Conservation (phyloP, 2,329 filamentous ascomycete species). For the Camptophora hylomeconis region DNA sequence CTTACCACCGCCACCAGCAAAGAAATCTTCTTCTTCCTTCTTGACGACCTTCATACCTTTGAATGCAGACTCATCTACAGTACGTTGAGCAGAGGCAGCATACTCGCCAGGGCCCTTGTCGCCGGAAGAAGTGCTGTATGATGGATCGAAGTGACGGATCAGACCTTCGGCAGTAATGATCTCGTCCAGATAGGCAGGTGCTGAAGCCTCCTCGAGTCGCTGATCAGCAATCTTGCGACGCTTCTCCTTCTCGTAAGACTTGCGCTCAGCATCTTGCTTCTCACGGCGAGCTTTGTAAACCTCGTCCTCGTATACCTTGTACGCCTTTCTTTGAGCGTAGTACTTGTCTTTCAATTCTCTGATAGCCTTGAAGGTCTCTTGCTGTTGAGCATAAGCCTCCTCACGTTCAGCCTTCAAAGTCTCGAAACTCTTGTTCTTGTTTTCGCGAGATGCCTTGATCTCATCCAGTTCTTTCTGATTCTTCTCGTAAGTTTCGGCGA, state of each 20-base stretch:
- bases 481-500: slow-evolving; percentile 73
- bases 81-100: slow-evolving; percentile 66
- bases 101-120: slow-evolving; percentile 37
- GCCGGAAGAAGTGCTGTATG: slow-evolving; percentile 52
- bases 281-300: slow-evolving; percentile 63
- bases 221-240: slow-evolving; percentile 41
- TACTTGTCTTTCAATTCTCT: slow-evolving; percentile 84
- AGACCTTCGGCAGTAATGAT: slow-evolving; percentile 79
- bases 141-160: slow-evolving; percentile 82
- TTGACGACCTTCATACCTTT: slow-evolving; percentile 74
- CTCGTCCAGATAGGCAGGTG: slow-evolving; percentile 83
- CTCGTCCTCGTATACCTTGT: slow-evolving; percentile 70
- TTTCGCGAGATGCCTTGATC: slow-evolving; percentile 86
- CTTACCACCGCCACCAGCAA: slow-evolving; percentile 56
- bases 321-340: slow-evolving; percentile 71
- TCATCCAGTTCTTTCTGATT: slow-evolving; percentile 78
- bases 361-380: slow-evolving; percentile 70
- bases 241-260: slow-evolving; percentile 35
- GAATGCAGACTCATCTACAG: slow-evolving; percentile 67
- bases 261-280: slow-evolving; percentile 68
- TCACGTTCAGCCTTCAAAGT: slow-evolving; percentile 72
- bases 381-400: slow-evolving; percentile 71
- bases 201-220: slow-evolving; percentile 39
- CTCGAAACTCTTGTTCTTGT: slow-evolving; percentile 78
- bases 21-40: slow-evolving; percentile 87